These are phyloP conservation scores for Paragyromitra xinjiangensis DNA, from an alignment of 495 filamentous ascomycete species.

Conservation along the genomic window DNA sequence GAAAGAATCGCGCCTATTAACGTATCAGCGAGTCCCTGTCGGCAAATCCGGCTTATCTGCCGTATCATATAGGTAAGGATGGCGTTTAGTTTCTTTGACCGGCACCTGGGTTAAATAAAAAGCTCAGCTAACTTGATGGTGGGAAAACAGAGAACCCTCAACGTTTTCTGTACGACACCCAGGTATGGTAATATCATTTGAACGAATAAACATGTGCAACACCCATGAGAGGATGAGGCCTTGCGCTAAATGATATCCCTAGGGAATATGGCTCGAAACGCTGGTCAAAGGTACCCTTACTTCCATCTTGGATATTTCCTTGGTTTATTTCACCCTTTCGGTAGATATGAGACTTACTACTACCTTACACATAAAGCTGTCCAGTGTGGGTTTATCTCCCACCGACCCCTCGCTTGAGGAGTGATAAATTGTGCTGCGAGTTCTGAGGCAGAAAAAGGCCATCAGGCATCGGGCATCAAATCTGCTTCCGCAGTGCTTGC, in stretches of 20 bases:
- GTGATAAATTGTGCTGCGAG: conserved; percentile 33
- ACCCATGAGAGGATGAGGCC: not conserved
- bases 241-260: not conserved
- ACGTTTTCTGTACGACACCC: conserved; percentile 7
- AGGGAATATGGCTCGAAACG: not conserved
- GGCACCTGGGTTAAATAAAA: conserved; percentile 11
- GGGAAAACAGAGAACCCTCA: not conserved
- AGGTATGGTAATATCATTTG: not conserved
- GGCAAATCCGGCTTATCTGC: conserved; percentile 22
- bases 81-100: conserved; percentile 27
- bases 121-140: conserved; percentile 8
- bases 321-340: conserved; percentile 1
- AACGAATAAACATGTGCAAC: not conserved
- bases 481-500: conserved; percentile 36
- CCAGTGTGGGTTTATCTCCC: conserved; percentile 16
- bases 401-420: conserved; percentile 10
- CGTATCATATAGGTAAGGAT: conserved; percentile 23
- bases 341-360: conserved; percentile 7
- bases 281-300: conserved; percentile 3
- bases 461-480: conserved; percentile 35
- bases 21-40: conserved; percentile 11
- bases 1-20: conserved; percentile 28
- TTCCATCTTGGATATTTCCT: not conserved
- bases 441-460: conserved; percentile 51
- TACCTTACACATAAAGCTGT: not conserved